These are phyloP conservation scores for Abrus pulchellus DNA, from an alignment of 306 rosid species.

Conservation along the genomic window DNA sequence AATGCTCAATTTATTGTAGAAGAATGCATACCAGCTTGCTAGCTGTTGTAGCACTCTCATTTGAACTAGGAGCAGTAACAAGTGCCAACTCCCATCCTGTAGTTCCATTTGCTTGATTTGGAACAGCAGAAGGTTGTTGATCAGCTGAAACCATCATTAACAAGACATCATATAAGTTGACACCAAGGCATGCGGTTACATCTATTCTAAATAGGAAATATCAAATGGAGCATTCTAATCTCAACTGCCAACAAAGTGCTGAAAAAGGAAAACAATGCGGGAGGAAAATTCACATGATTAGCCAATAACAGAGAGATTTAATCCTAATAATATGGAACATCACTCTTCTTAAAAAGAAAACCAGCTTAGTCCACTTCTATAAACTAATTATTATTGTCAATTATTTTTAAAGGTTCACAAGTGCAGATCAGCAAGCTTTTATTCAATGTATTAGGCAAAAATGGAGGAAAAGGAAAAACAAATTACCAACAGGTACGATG, in stretches of 20 bases:
- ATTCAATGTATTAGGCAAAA: constrained; percentile 31
- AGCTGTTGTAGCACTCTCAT: constrained; percentile 75
- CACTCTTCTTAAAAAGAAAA: constrained; percentile 45
- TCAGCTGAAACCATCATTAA: constrained; percentile 64
- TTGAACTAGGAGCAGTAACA: constrained; percentile 96
- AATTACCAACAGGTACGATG: constrained; percentile 82
- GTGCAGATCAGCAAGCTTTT: constrained; percentile 23
- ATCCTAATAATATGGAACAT: constrained; percentile 23
- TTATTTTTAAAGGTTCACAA: neutral
- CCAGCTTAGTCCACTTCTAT: constrained; percentile 25
- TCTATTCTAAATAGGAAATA: constrained; percentile 1
- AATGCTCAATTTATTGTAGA: constrained; percentile 9
- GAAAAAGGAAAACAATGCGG: constrained; percentile 9
- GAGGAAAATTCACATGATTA: constrained; percentile 19
- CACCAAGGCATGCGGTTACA: neutral
- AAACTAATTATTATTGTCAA: constrained; percentile 15
- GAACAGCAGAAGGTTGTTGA: constrained; percentile 69
- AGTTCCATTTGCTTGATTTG: constrained; percentile 72
- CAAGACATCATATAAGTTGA: constrained; percentile 26
- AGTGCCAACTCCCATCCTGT: constrained; percentile 99
- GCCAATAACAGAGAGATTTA: neutral
- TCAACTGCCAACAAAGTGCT: constrained; percentile 2
- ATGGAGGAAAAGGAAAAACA: constrained; percentile 44
- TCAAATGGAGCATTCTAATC: constrained; percentile 11
- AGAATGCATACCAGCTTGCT: constrained; percentile 81